phyloP scores from a whole-genome alignment of 768 basidiomycete genomes.

The Podaxis carcinomalis region DNA sequence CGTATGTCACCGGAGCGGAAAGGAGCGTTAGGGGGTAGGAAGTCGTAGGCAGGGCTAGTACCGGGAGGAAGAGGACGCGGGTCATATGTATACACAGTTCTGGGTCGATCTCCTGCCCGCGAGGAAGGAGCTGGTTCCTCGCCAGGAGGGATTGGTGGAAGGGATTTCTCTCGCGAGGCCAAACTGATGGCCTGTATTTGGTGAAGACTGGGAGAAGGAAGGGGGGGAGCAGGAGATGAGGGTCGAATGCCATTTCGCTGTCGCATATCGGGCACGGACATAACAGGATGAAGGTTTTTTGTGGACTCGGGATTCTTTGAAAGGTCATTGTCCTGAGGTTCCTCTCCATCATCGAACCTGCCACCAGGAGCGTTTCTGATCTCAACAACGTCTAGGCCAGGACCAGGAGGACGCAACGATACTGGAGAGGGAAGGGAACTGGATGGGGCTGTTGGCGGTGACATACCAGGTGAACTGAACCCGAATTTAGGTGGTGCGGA shows the following conservation, averaged over 20 bases:
- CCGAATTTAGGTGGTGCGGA: slow-evolving; percentile 54
- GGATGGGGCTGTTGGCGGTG: slow-evolving; percentile 72
- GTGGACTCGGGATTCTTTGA: slow-evolving; percentile 23
- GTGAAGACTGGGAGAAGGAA: slow-evolving; percentile 17
- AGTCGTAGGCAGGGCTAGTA: slow-evolving; percentile 40
- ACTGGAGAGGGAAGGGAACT: slow-evolving; percentile 72
- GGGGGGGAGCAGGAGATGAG: slow-evolving; percentile 26
- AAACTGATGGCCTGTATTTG: slow-evolving; percentile 13
- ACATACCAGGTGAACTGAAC: slow-evolving; percentile 57
- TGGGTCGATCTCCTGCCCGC: slow-evolving; percentile 51
- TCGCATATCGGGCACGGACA: slow-evolving; percentile 63
- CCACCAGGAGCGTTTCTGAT: slow-evolving; percentile 38
- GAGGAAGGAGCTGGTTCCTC: slow-evolving; percentile 35
- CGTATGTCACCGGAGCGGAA: slow-evolving; percentile 56
- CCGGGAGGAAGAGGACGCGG: slow-evolving; percentile 45
- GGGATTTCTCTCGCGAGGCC: slow-evolving; percentile 62
- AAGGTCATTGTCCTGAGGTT: slow-evolving; percentile 24
- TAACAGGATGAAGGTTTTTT: slow-evolving; percentile 47
- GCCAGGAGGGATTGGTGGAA: slow-evolving; percentile 75
- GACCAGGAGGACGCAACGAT: slow-evolving; percentile 61
- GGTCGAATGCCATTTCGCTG: slow-evolving; percentile 30
- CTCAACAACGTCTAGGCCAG: slow-evolving; percentile 31
- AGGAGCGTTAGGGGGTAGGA: slow-evolving; percentile 58
- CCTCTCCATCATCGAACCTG: slow-evolving; percentile 28
- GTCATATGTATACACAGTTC: slow-evolving; percentile 62